Percentiles rank a stretch among this genome's conserved stretches.
These are phyloP conservation scores for Hordeum pubiflorum DNA, from an alignment of 202 grass and related monocot species.

Conservation along the genomic window DNA sequence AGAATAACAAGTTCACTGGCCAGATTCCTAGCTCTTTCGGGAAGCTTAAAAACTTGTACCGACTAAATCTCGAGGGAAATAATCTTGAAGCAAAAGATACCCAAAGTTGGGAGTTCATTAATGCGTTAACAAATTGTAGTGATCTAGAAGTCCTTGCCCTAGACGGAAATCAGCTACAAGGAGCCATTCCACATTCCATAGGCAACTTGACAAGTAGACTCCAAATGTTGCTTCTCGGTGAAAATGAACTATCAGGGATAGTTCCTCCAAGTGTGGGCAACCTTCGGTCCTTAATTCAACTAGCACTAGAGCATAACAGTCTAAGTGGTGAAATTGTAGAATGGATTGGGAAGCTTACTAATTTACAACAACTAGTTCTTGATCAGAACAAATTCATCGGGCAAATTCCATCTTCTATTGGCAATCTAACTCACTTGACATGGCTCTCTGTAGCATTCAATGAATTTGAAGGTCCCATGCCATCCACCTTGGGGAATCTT, in stretches of 20 bases:
- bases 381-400: neutral
- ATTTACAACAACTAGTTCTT: neutral
- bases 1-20: neutral
- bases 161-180: neutral
- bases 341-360: neutral
- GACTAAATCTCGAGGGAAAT: neutral
- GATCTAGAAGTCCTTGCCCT: neutral
- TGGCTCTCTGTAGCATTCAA: neutral
- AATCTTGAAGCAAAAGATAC: neutral
- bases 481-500: neutral
- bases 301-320: conserved; percentile 1
- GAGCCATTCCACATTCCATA: neutral
- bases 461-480: neutral
- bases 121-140: neutral
- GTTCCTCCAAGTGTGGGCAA: conserved; percentile 12
- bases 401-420: neutral
- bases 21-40: neutral
- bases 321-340: neutral
- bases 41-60: neutral
- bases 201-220: neutral
- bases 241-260: neutral
- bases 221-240: neutral
- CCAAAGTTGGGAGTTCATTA: neutral
- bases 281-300: neutral
- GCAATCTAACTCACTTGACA: neutral